Conservation (phyloP, 352 stramenopile genomes). For the Phytophthora syringae region DNA sequence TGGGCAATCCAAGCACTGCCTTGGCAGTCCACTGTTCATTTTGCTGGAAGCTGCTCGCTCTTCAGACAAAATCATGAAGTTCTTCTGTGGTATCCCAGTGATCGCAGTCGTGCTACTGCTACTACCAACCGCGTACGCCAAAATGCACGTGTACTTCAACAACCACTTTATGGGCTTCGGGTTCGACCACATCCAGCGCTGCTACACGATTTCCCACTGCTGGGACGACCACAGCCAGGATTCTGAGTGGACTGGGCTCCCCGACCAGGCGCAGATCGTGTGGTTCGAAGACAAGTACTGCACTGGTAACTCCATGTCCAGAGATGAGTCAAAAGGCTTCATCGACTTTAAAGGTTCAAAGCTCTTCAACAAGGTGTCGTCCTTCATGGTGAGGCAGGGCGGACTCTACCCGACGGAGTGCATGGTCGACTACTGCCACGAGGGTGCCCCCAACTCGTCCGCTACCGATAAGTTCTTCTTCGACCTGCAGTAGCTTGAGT, state of each 20-base stretch:
- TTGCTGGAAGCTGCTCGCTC: background rate
- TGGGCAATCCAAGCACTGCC: too few relatives aligned
- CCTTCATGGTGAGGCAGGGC: background rate
- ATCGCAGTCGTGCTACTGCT: background rate
- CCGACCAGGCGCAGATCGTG: background rate
- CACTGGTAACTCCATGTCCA: constrained; percentile 1
- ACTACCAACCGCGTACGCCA: background rate
- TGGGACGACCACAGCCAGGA: constrained; percentile 12
- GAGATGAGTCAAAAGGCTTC: too few relatives aligned
- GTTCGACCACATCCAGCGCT: constrained; percentile 10
- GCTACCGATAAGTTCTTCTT: background rate
- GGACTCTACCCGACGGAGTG: background rate
- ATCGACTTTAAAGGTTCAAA: background rate
- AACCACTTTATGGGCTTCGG: constrained; percentile 1
- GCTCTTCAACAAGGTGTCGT: background rate
- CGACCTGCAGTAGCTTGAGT: background rate
- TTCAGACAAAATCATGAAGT: background rate
- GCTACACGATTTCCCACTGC: constrained; percentile 18
- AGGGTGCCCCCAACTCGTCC: background rate
- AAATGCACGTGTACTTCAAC: constrained; percentile 16
- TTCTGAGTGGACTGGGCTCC: constrained; percentile 7
- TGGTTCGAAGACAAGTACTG: constrained; percentile 12
- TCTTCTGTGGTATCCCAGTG: background rate
- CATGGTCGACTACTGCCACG: background rate
- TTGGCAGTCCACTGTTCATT: too few relatives aligned